Conservation (phyloP, 371 early-diverging fungal genomes). For the Saksenaea vasiformis region DNA sequence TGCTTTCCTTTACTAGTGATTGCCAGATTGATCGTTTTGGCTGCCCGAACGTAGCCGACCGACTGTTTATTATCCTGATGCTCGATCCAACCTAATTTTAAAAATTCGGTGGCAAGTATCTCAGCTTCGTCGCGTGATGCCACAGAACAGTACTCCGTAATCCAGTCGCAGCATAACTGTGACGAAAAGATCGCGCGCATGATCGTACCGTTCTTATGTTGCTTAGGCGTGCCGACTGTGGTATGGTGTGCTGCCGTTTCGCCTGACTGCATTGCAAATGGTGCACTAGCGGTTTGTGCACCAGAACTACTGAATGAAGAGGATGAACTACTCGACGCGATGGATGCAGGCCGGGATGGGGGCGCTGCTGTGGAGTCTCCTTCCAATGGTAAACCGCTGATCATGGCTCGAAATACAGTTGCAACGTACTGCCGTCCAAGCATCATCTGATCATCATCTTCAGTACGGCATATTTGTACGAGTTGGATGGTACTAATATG, state of each 20-base stretch:
- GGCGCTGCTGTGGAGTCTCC: slow-evolving; percentile 24
- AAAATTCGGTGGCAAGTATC: slow-evolving; percentile 52
- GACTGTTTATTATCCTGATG: slow-evolving; percentile 29
- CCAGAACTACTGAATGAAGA: not conserved
- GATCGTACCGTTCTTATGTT: slow-evolving; percentile 10
- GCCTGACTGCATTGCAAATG: slow-evolving; percentile 21
- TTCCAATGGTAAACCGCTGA: slow-evolving; percentile 42
- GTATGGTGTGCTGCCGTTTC: not conserved
- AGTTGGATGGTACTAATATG: slow-evolving; percentile 45
- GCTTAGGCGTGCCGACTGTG: slow-evolving; percentile 6
- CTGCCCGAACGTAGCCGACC: slow-evolving; percentile 2
- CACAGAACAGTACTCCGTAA: slow-evolving; percentile 60
- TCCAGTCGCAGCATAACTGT: slow-evolving; percentile 59
- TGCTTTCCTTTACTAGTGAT: slow-evolving; percentile 28
- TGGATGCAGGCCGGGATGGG: slow-evolving; percentile 4
- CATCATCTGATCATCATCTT: slow-evolving; percentile 44
- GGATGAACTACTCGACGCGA: not conserved
- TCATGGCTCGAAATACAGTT: slow-evolving; percentile 45
- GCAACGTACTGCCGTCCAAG: slow-evolving; percentile 30
- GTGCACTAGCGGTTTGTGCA: slow-evolving; percentile 3
- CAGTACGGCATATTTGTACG: slow-evolving; percentile 42
- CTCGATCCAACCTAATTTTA: slow-evolving; percentile 59
- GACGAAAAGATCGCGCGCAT: slow-evolving; percentile 48
- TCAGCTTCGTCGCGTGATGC: slow-evolving; percentile 68
- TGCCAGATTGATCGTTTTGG: slow-evolving; percentile 15